Conservation (phyloP, 768 basidiomycete genomes). For the Leucocoprinus sp. region DNA sequence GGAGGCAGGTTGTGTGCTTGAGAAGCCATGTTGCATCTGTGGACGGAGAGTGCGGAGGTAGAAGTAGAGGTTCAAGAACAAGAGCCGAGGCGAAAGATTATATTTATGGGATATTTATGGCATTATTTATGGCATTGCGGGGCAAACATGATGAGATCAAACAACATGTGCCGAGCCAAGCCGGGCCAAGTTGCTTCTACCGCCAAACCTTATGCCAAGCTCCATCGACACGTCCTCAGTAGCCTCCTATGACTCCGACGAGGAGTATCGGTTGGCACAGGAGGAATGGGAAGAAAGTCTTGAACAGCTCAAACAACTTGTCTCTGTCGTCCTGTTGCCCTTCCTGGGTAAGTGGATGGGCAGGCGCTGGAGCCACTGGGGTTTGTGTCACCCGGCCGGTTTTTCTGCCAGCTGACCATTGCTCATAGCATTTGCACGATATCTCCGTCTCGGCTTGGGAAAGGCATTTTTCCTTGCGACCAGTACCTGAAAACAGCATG, state of each 20-base stretch:
- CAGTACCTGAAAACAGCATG: slow-evolving; percentile 15
- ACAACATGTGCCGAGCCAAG: slow-evolving; percentile 8
- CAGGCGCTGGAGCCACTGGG: slow-evolving; percentile 77
- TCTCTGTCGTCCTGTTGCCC: slow-evolving; percentile 75
- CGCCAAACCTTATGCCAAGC: slow-evolving; percentile 38
- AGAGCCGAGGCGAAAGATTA: not conserved
- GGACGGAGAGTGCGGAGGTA: slow-evolving; percentile 4
- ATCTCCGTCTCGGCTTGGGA: slow-evolving; percentile 53
- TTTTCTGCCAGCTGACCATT: slow-evolving; percentile 5
- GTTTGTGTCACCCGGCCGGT: slow-evolving; percentile 36
- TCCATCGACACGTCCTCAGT: slow-evolving; percentile 56
- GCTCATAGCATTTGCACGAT: slow-evolving; percentile 58
- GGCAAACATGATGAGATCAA: slow-evolving; percentile 10
- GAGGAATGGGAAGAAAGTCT: slow-evolving; percentile 93
- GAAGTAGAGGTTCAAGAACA: slow-evolving; percentile 4
- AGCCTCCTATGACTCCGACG: slow-evolving; percentile 53
- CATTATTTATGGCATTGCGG: not conserved
- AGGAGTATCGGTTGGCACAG: slow-evolving; percentile 71
- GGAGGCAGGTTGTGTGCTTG: slow-evolving; percentile 19
- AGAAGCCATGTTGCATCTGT: slow-evolving; percentile 48
- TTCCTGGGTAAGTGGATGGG: slow-evolving; percentile 87
- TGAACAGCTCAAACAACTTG: slow-evolving; percentile 72
- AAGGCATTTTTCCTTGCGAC: slow-evolving; percentile 51
- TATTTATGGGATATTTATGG: not conserved
- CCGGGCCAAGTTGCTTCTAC: slow-evolving; percentile 14